Conservation (phyloP, 2,329 filamentous ascomycete genomes). For the Septoria linicola region DNA sequence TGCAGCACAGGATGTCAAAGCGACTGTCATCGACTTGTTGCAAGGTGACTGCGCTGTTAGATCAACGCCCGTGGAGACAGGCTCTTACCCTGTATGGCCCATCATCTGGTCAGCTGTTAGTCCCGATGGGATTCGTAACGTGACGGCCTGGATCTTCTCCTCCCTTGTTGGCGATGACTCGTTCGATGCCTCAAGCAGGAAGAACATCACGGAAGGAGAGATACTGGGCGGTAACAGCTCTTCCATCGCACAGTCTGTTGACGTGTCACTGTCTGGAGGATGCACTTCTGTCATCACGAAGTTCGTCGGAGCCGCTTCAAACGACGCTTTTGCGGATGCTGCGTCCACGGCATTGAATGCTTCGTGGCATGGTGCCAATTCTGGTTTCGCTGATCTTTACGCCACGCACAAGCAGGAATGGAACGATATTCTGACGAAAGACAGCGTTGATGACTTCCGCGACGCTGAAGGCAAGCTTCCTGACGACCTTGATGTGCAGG, state of each 20-base stretch:
- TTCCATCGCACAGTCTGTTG: constrained; percentile 62
- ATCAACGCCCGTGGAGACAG: constrained; percentile 59
- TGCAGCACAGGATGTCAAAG: constrained; percentile 53
- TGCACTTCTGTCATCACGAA: constrained; percentile 60
- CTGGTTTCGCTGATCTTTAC: constrained; percentile 58
- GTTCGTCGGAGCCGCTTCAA: constrained; percentile 66
- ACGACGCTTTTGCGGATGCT: constrained; percentile 64
- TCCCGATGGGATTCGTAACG: constrained; percentile 60
- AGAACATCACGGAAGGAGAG: constrained; percentile 46
- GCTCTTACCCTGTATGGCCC: constrained; percentile 50
- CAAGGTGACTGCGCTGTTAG: constrained; percentile 68
- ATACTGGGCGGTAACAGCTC: constrained; percentile 59
- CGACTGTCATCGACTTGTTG: constrained; percentile 64
- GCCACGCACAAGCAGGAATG: constrained; percentile 61
- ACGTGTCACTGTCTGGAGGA: constrained; percentile 54
- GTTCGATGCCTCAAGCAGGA: constrained; percentile 44
- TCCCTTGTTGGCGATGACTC: constrained; percentile 45
- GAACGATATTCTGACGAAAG: constrained; percentile 58
- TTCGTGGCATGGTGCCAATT: constrained; percentile 49
- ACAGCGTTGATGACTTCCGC: constrained; percentile 64
- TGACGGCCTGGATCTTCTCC: constrained; percentile 62
- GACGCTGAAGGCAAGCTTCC: constrained; percentile 59
- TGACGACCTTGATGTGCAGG: constrained; percentile 55
- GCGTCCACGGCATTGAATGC: constrained; percentile 56
- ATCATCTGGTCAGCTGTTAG: constrained; percentile 65